These are phyloP conservation scores for Cardamine resedifolia DNA, from an alignment of 345 rosid genomes.

Conservation along the genomic window DNA sequence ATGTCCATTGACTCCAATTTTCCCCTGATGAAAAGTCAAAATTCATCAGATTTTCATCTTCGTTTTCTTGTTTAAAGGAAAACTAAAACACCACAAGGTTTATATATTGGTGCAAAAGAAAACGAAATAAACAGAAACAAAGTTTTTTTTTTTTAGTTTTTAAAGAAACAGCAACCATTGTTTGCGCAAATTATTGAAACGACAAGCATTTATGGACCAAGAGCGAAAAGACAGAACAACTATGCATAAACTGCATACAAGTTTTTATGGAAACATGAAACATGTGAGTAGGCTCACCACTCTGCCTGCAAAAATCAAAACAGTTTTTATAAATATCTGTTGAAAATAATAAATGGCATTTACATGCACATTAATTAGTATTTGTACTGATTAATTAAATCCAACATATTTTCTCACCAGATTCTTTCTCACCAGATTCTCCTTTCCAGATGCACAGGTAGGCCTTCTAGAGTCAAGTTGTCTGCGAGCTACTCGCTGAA, in stretches of 20 bases:
- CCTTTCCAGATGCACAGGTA: slow-evolving; percentile 54
- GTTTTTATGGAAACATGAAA: slow-evolving; percentile 26
- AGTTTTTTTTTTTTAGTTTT: not conserved
- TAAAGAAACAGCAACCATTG: slow-evolving; percentile 22
- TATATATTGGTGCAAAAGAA: not conserved
- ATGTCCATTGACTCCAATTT: not conserved
- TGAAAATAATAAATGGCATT: not conserved
- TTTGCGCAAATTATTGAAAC: slow-evolving; percentile 20
- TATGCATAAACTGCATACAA: not conserved
- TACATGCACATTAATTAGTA: not conserved
- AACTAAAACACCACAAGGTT: not conserved
- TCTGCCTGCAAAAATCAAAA: no score
- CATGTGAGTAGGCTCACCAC: slow-evolving; percentile 31
- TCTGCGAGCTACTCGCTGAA: slow-evolving; percentile 74
- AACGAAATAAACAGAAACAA: slow-evolving; percentile 11
- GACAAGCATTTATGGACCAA: slow-evolving; percentile 26
- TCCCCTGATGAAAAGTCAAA: not conserved
- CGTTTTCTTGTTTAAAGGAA: not conserved
- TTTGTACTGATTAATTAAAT: not conserved
- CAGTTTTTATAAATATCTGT: not conserved
- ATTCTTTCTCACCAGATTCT: slow-evolving; percentile 45
- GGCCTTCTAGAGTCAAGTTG: slow-evolving; percentile 77
- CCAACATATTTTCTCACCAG: slow-evolving; percentile 29
- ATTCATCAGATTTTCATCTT: not conserved
- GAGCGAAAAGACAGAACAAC: not conserved